Base-by-base conservation (phyloP, 805 yeast genomes). In the Cyberlindnera mississippiensis region DNA sequence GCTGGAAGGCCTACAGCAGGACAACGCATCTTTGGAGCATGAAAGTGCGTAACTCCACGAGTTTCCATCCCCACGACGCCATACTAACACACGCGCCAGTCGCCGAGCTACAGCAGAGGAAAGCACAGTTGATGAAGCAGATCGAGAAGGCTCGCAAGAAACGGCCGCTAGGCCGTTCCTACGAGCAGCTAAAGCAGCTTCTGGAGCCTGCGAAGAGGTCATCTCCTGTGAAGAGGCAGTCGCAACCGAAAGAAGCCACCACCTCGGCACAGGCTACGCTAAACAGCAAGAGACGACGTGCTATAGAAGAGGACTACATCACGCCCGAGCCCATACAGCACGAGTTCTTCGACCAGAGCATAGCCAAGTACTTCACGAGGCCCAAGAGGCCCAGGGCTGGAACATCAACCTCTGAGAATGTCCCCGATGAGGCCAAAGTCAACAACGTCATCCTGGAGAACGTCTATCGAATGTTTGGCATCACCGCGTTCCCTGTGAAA, bases 401-500 rank as follows among this genome's bases (percentile, higher is more conserved):
- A 18, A 13, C 34, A 31, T 20, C 34, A 10, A 6, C 20, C 1
- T 28, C 8, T 5, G 16, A 32, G 5, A 41, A 34, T n/a, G 28
- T 18, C 6, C 30, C 13, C 28, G 32, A 17, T 10, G 38, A 28
- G 6, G 29, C 34, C 22, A 50, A 45, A 28, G 40, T 50, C 4
- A 44, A 52, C 3, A 49, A 55, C 17, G 56, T 64, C 1, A 29
- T 52, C 1, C 13, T 60, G 9, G 71, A 67, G 45, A 66, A 64
- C 44, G 48, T 57, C 4, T 67, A 59, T 37, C 56, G 72, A 38
- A 50, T 63, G 52, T 60, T 66, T 52, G 73, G 73, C 1, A 61
- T 66, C 3, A 66, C 70, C 4, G 57, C 59, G 9, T 67, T 68
- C 42, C 72, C 72, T 0, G 55, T 66, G 1, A 58, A 58, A 11